Conservation (phyloP, 2,329 filamentous ascomycete species). For the Beauveria scarabaeidicola region DNA sequence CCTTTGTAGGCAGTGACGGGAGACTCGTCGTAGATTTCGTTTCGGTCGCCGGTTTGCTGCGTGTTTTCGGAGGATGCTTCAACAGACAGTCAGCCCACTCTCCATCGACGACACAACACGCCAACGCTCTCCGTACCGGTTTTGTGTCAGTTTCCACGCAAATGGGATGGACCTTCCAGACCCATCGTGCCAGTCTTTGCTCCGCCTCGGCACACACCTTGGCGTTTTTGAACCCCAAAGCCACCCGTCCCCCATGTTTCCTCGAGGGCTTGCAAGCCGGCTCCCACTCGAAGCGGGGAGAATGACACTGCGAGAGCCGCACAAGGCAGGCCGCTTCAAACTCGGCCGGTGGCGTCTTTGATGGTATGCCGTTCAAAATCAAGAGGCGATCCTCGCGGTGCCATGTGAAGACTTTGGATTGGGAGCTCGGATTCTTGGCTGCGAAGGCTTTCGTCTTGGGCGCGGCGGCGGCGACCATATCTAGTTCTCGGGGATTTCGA, state of each 20-base stretch:
- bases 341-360: not conserved
- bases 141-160: not conserved
- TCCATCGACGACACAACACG: not conserved
- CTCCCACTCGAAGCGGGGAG: not conserved
- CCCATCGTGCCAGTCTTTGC: not conserved
- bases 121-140: not conserved
- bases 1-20: too few relatives aligned
- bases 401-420: not conserved
- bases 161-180: not conserved
- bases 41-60: too few relatives aligned
- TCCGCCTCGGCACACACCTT: not conserved
- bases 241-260: not conserved
- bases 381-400: not conserved
- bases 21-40: too few relatives aligned
- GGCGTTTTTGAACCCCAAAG: not conserved
- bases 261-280: too few relatives aligned
- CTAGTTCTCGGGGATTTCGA: not conserved
- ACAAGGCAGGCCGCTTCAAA: not conserved
- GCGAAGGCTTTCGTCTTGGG: not conserved
- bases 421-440: not conserved
- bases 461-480: not conserved
- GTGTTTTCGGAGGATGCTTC: too few relatives aligned
- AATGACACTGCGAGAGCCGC: not conserved
- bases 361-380: not conserved
- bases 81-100: not conserved